Evolutionary conservation across 2,329 filamentous ascomycete genomes (phyloP), one percentile per base, ranked within the genome.

Genomic region (Fusarium sacchari): DNA sequence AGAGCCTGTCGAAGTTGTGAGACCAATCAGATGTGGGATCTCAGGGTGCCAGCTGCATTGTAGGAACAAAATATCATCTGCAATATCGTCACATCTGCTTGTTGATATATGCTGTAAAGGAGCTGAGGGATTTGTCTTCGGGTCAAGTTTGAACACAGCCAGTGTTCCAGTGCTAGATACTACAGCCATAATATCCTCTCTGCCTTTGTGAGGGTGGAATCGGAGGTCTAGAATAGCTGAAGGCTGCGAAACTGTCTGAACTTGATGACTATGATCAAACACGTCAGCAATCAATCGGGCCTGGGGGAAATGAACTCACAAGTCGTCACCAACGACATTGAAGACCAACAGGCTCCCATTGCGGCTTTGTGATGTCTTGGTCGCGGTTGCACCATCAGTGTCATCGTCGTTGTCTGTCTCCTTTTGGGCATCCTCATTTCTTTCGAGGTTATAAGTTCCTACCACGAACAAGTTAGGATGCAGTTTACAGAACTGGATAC

Each of bases 161-260:
- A 97, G 83, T 0, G 88, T 87, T 0, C 92, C 94, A 2, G 92
- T 94, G 70, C 94, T 97, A 3, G 93, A 94, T 14, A 94, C 94
- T 7, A 92, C 90, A 15, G 91, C 94, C 60, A 97, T 87, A 7
- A 93, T 83, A 36, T 87, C 86, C 56, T 82, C 83, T 13, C 77
- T 77, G 5, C 77, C 72, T 58, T 82, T 79, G 3, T 47, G 61
- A 20, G 88, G 89, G 68, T 92, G 90, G 81, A 98, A 98, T 76
- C 95, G 94, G 36, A 98, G 85, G 80, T 98, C 95, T 60, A 98
- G 88, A 34, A 98, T 88, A 11, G 94, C 95, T 59, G 91, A 94
- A 8, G 90, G 88, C 28, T 93, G 90, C 10, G 84, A 78, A 9
- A 91, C 72, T 2, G 88, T 91, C 78, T 94, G 89, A 9, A 92